Conservation (phyloP, 495 filamentous ascomycete species). For the Daldinia bambusicola region DNA sequence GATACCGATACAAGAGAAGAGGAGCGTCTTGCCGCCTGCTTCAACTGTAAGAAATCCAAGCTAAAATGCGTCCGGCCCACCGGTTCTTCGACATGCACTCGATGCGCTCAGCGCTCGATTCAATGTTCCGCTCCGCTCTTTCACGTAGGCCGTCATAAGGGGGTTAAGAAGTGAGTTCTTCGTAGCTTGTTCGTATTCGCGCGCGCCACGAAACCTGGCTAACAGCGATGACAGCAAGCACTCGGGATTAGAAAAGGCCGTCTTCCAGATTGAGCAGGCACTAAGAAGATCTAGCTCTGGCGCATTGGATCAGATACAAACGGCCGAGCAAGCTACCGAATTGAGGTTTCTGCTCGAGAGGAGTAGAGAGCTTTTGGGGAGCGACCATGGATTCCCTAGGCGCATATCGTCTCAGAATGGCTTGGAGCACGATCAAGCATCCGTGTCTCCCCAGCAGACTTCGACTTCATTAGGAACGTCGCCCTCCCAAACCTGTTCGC, state of each 20-base stretch:
- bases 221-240: conserved; percentile 65
- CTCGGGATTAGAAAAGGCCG: conserved; percentile 75
- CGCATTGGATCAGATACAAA: conserved; percentile 57
- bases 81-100: conserved; percentile 66
- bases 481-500: conserved; percentile 44
- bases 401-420: conserved; percentile 32
- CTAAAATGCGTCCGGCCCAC: conserved; percentile 66
- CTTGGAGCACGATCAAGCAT: conserved; percentile 33
- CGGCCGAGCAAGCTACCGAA: conserved; percentile 64
- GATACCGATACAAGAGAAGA: conserved; percentile 45
- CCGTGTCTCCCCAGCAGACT: conserved; percentile 46
- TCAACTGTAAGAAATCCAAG: conserved; percentile 74
- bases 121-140: conserved; percentile 75
- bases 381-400: conserved; percentile 32
- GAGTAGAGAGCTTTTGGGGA: conserved; percentile 53
- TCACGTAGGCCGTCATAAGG: conserved; percentile 76
- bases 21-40: conserved; percentile 66
- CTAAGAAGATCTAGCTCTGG: conserved; percentile 69
- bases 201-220: conserved; percentile 15
- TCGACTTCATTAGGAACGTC: conserved; percentile 46
- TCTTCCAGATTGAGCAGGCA: conserved; percentile 78
- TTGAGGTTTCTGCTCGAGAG: conserved; percentile 66
- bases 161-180: conserved; percentile 73
- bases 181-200: conserved; percentile 3
- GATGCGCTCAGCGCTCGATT: conserved; percentile 65